Base-by-base conservation (phyloP, 805 yeast genomes). In the Hemisphaericaspora nanyangensis region DNA sequence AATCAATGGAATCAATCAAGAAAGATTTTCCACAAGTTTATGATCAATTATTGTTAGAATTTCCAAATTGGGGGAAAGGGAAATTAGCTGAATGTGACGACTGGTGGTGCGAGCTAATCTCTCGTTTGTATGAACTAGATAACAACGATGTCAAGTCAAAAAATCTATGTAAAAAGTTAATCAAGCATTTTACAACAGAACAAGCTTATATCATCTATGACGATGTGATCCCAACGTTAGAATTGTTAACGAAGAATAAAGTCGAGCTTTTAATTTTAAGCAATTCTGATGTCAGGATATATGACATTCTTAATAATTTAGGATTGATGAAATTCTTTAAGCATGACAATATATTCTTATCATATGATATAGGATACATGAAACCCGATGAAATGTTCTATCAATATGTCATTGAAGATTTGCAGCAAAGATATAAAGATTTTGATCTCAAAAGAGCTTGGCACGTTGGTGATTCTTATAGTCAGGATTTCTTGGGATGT, bases 401-500 rank as follows among this genome's bases (percentile, higher is more conserved):
- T 49, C 63, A 72, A 16, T 37, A 29, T 24, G 44, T 50, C 17
- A 20, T 30, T 20, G 35, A 30, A n/a, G 15, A 26, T 10, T 17
- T 31, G n/a, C 25, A 20, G 22, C 56, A 37, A 40, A 60, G 26
- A 39, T 22, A 33, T 26, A 11, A 17, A 2, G 17, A 26, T 39
- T 22, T 22, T 5, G 26, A 22, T 22, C 11, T 60, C 15, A 52
- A 50, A 18, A 51, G 46, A 13, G 48, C 50, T 35, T 82, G 85
- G 85, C 91, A 83, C 53, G 60, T 82, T 34, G 91, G 91, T 0
- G 90, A 83, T 51, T 78, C 74, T 46, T 55, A 67, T 27, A 58
- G 58, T 6, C 76, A 77, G 36, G 91, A 83, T 52, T 63, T 74
- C 39, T 50, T 62, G 11, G 83, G 80, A 3, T 67, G 81, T 0